phyloP scores from a whole-genome alignment of 169 alveolate species.

The Plasmodium cynomolgi region DNA sequence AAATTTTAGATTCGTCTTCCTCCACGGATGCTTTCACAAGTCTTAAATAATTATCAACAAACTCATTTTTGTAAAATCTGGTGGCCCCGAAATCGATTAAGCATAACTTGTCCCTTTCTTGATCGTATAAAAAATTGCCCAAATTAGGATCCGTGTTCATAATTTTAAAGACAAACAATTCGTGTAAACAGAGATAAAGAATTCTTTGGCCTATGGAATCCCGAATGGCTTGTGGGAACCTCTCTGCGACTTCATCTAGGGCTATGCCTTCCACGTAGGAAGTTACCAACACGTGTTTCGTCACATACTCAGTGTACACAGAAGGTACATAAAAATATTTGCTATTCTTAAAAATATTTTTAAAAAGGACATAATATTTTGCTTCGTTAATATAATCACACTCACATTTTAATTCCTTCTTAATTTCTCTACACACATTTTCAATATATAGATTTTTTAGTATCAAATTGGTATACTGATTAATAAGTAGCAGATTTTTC shows the following conservation, averaged over 20 bases:
- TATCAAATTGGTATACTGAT: constrained; percentile 79
- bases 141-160: constrained; percentile 95
- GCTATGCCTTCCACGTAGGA: constrained; percentile 82
- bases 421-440: constrained; percentile 78
- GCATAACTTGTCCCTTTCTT: constrained; percentile 82
- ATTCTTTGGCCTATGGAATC: constrained; percentile 88
- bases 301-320: constrained; percentile 78
- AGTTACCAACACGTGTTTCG: constrained; percentile 79
- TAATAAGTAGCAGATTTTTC: constrained; percentile 78
- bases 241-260: constrained; percentile 65
- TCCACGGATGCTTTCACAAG: constrained; percentile 86
- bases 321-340: constrained; percentile 83
- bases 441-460: constrained; percentile 81
- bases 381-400: constrained; percentile 87
- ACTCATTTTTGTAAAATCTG: constrained; percentile 80
- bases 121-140: constrained; percentile 89
- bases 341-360: constrained; percentile 74
- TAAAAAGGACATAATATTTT: constrained; percentile 80
- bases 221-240: constrained; percentile 77
- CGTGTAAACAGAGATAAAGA: constrained; percentile 87
- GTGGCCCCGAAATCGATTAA: constrained; percentile 94
- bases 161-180: constrained; percentile 88
- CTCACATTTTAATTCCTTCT: constrained; percentile 81
- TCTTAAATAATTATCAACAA: constrained; percentile 87
- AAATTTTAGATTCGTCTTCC: constrained; percentile 59